Evolutionary conservation across 768 basidiomycete species (phyloP).

Genomic region (Mrakia gelida): DNA sequence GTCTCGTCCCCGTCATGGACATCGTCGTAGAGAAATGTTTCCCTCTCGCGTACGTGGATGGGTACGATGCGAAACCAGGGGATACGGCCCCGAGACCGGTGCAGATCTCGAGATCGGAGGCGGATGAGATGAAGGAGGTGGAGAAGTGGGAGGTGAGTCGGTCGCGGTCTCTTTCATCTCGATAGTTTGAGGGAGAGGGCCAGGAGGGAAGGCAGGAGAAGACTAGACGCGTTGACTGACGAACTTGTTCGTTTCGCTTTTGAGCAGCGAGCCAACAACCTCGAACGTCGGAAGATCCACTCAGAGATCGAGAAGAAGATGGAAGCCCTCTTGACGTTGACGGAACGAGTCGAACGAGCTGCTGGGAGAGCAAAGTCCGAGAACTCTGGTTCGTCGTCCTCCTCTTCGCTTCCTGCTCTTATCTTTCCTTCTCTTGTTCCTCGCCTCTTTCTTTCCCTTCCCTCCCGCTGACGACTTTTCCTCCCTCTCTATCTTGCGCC

Average conservation of each 20-base stretch:
- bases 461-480: neutral
- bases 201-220: too few species aligned
- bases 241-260: neutral
- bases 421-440: neutral
- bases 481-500: too few species aligned
- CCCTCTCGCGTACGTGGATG: constrained; percentile 69
- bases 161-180: too few species aligned
- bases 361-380: constrained; percentile 52
- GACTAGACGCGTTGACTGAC: neutral
- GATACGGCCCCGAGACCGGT: constrained; percentile 51
- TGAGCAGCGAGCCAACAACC: constrained; percentile 56
- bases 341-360: constrained; percentile 60
- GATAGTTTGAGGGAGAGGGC: too few species aligned
- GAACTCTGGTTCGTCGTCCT: constrained; percentile 35
- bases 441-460: neutral
- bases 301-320: constrained; percentile 58
- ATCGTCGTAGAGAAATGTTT: constrained; percentile 67
- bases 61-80: constrained; percentile 43
- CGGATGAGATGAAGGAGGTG: constrained; percentile 62
- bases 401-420: neutral
- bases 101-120: constrained; percentile 60
- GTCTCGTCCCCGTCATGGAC: constrained; percentile 67
- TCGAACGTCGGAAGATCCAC: constrained; percentile 58
- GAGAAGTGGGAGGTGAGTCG: constrained; percentile 58
- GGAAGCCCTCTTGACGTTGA: constrained; percentile 54